Evolutionary conservation across 176 grass and related monocot species (phyloP).

Genomic region (Musa beccarii): DNA sequence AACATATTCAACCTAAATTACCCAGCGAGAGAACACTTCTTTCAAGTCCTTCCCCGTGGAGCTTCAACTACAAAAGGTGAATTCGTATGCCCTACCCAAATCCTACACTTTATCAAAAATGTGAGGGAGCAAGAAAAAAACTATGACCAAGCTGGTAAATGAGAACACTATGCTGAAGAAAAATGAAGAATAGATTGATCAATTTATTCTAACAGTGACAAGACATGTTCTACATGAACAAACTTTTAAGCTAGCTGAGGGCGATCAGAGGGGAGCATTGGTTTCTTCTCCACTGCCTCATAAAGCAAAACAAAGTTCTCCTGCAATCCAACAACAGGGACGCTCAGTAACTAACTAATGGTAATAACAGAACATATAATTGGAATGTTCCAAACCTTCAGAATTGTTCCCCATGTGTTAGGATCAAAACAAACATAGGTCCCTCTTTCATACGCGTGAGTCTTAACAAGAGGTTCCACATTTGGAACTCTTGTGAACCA

Average conservation of each 20-base stretch:
- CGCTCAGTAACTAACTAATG: background rate
- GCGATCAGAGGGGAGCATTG: conserved; percentile 10
- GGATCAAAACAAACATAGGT: conserved; percentile 84
- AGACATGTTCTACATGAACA: background rate
- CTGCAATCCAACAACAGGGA: conserved; percentile 10
- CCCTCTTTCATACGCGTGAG: conserved; percentile 61
- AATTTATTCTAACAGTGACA: background rate
- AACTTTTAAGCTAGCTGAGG: background rate
- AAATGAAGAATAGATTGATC: background rate
- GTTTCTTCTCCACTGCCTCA: conserved; percentile 25
- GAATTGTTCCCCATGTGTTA: conserved; percentile 63
- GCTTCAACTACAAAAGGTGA: background rate
- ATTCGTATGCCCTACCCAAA: background rate
- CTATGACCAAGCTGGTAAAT: background rate
- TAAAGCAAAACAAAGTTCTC: conserved; percentile 24
- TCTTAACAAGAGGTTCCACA: conserved; percentile 59
- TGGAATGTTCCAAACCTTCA: conserved; percentile 53
- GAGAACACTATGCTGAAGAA: background rate
- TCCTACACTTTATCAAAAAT: background rate
- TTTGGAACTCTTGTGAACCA: conserved; percentile 72
- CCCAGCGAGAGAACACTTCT: background rate
- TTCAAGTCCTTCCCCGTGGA: background rate
- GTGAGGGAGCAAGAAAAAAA: background rate
- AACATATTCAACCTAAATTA: background rate
- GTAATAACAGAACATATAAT: background rate